These are phyloP conservation scores for Conticribra guillardii DNA, from an alignment of 108 stramenopile species.

Conservation along the genomic window DNA sequence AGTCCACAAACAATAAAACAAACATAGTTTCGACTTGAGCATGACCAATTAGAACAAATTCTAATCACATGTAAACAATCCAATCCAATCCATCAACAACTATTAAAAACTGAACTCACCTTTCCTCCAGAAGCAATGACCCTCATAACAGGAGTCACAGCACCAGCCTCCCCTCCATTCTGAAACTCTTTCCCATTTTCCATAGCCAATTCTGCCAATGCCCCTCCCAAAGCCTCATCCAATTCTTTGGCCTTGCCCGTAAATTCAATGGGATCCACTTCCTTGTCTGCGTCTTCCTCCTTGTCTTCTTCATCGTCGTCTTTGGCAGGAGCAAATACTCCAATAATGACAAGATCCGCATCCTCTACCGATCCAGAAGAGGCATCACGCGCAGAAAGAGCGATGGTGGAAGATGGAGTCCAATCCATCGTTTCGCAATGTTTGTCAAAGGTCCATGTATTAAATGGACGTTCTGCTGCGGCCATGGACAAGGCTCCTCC, in stretches of 20 bases:
- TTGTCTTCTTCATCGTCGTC: slow-evolving; percentile 53
- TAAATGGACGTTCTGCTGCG: slow-evolving; percentile 51
- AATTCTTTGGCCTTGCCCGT: slow-evolving; percentile 62
- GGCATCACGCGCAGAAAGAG: slow-evolving; percentile 26
- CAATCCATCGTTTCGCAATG: slow-evolving; percentile 82
- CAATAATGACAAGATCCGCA: slow-evolving; percentile 74
- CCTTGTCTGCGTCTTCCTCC: slow-evolving; percentile 45
- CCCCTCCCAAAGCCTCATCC: slow-evolving; percentile 71
- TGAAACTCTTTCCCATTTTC: slow-evolving; percentile 84
- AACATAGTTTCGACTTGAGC: no score
- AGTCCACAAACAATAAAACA: no score
- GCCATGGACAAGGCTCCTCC: slow-evolving; percentile 27
- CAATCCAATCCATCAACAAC: no score
- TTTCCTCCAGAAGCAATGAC: slow-evolving; percentile 41
- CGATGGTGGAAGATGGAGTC: slow-evolving; percentile 48
- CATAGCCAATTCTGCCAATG: slow-evolving; percentile 61
- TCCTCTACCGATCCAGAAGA: slow-evolving; percentile 44
- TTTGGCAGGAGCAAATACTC: slow-evolving; percentile 69
- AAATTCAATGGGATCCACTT: slow-evolving; percentile 50
- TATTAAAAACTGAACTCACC: no score
- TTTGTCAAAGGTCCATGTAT: slow-evolving; percentile 84
- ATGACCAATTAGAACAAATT: no score
- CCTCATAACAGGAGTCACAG: slow-evolving; percentile 67
- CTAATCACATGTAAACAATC: no score
- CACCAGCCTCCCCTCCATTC: slow-evolving; percentile 76